Percentiles rank a stretch among this genome's conserved stretches.
Evolutionary conservation across 1,284 basidiomycete genomes (phyloP).

Genomic region (Psilocybe mexicana): DNA sequence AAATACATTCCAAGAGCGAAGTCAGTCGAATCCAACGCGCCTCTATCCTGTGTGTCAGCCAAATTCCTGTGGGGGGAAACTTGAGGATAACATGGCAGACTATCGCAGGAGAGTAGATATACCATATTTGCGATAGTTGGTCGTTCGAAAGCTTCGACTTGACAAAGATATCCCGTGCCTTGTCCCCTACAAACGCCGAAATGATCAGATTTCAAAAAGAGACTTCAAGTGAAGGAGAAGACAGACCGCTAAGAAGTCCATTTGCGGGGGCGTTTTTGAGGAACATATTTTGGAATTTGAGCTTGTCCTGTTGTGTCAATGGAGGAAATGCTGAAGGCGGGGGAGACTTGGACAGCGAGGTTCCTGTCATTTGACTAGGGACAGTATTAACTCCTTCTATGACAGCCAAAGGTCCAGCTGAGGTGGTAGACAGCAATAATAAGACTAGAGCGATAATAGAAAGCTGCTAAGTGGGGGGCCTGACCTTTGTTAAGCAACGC

Average conservation of each 20-base stretch:
- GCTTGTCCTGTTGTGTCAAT: slow-evolving; percentile 76
- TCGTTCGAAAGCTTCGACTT: slow-evolving; percentile 92
- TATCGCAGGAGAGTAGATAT: slow-evolving; percentile 24
- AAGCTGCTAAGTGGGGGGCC: slow-evolving; percentile 27
- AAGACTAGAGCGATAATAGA: slow-evolving; percentile 15
- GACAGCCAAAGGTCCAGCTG: slow-evolving; percentile 81
- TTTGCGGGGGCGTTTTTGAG: slow-evolving; percentile 69
- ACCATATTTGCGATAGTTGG: slow-evolving; percentile 95
- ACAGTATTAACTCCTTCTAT: slow-evolving; percentile 72
- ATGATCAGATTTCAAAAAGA: slow-evolving; percentile 5
- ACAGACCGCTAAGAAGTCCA: slow-evolving; percentile 75
- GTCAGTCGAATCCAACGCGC: slow-evolving; percentile 87
- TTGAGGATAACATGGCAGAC: slow-evolving; percentile 9
- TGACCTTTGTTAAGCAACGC: slow-evolving; percentile 68
- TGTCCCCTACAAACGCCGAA: slow-evolving; percentile 59
- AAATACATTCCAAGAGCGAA: slow-evolving; percentile 98
- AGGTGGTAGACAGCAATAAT: neutral
- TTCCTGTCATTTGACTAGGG: slow-evolving; percentile 48
- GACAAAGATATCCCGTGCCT: slow-evolving; percentile 91
- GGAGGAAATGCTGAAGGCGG: slow-evolving; percentile 61
- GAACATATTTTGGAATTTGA: slow-evolving; percentile 84
- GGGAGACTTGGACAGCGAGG: slow-evolving; percentile 62
- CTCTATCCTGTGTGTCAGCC: slow-evolving; percentile 92
- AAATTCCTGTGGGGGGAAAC: slow-evolving; percentile 64
- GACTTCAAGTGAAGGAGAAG: neutral